These are phyloP conservation scores for Echria macrotheca DNA, from an alignment of 495 filamentous ascomycete genomes.

Conservation along the genomic window DNA sequence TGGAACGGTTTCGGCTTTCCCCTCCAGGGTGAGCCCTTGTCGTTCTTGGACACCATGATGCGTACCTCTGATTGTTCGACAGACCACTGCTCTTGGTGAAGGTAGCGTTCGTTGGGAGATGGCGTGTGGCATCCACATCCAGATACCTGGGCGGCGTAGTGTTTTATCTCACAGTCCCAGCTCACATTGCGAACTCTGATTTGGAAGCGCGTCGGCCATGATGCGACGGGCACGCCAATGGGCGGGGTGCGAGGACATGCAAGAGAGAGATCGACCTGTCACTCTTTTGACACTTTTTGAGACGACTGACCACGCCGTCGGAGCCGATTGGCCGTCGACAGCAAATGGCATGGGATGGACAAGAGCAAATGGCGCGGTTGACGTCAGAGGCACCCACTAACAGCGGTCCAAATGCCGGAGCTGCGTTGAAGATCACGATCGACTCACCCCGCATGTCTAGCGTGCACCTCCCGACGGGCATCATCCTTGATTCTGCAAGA, in stretches of 20 bases:
- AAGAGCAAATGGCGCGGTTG: not conserved
- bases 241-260: no score
- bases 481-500: not conserved
- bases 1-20: not conserved
- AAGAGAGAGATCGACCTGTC: no score
- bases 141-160: no score
- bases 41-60: no score
- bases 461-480: not conserved
- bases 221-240: no score
- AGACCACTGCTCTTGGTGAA: no score
- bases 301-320: no score
- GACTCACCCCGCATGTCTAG: not conserved
- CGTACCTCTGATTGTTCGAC: no score
- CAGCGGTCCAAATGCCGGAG: not conserved
- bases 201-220: no score
- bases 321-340: not conserved
- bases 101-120: no score
- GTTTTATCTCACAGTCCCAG: not conserved
- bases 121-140: not conserved
- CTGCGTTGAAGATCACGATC: not conserved
- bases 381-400: not conserved
- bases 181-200: no score
- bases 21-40: not conserved
- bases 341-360: not conserved
- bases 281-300: no score